Percentiles rank a stretch among this genome's conserved stretches.
phyloP scores from a whole-genome alignment of 108 stramenopile genomes.

The Bacterosira constricta region DNA sequence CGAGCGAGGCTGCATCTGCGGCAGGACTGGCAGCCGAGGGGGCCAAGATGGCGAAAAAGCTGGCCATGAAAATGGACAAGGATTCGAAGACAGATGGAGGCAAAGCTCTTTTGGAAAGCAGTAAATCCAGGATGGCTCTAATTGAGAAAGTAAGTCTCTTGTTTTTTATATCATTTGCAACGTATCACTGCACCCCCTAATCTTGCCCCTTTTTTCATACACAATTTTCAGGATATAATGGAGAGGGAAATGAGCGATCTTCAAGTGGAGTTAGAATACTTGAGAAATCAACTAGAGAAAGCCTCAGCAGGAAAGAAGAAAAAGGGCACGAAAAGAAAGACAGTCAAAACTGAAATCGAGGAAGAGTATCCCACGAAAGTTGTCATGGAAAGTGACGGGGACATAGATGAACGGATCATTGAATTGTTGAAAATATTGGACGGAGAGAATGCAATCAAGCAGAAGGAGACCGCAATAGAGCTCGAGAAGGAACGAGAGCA shows the following conservation, averaged over 20 bases:
- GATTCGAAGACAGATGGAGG: slow-evolving; percentile 10
- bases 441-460: slow-evolving; percentile 36
- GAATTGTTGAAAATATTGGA: slow-evolving; percentile 45
- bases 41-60: slow-evolving; percentile 34
- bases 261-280: not conserved
- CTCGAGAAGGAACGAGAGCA: slow-evolving; percentile 34
- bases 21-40: slow-evolving; percentile 42
- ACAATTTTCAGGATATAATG: not conserved
- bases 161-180: not conserved
- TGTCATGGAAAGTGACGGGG: slow-evolving; percentile 41
- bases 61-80: slow-evolving; percentile 43
- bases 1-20: slow-evolving; percentile 39
- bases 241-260: slow-evolving; percentile 14
- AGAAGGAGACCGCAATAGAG: slow-evolving; percentile 10
- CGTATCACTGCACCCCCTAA: too few species aligned
- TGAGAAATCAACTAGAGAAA: slow-evolving; percentile 1
- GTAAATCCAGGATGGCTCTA: slow-evolving; percentile 18
- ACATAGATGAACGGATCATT: slow-evolving; percentile 33
- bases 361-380: slow-evolving; percentile 36
- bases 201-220: too few species aligned
- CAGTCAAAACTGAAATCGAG: slow-evolving; percentile 37
- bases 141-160: slow-evolving; percentile 28
- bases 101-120: slow-evolving; percentile 24
- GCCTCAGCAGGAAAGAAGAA: slow-evolving; percentile 8
- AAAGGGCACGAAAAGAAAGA: not conserved